Evolutionary conservation across 2,329 filamentous ascomycete genomes (phyloP).

Genomic region (Paraphaeosphaeria minitans): DNA sequence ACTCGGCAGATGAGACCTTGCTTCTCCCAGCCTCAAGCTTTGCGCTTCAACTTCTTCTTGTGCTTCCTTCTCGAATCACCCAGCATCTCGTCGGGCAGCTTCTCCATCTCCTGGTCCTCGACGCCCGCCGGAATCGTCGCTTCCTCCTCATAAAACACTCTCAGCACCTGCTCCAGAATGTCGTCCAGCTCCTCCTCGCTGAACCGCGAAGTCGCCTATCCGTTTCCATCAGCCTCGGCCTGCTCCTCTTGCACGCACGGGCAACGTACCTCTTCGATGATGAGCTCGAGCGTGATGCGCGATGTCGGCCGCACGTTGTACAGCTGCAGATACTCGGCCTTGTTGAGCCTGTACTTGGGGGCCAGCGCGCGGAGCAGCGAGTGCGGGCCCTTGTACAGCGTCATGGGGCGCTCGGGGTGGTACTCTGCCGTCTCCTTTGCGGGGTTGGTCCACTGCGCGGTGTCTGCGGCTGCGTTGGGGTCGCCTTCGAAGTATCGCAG

Average conservation of each 20-base stretch:
- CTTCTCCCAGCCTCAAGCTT: slow-evolving; percentile 3
- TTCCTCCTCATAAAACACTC: slow-evolving; percentile 42
- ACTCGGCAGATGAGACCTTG: too few relatives aligned
- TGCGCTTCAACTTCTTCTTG: slow-evolving; percentile 21
- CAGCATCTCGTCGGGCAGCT: slow-evolving; percentile 36
- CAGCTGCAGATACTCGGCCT: slow-evolving; percentile 47
- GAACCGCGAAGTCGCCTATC: slow-evolving; percentile 37
- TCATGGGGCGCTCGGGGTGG: slow-evolving; percentile 36
- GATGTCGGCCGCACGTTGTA: slow-evolving; percentile 42
- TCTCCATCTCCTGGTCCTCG: slow-evolving; percentile 33
- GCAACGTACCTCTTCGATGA: slow-evolving; percentile 43
- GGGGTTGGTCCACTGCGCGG: slow-evolving; percentile 25
- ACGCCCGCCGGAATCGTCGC: slow-evolving; percentile 31
- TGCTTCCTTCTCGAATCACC: slow-evolving; percentile 34
- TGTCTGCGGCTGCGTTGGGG: slow-evolving; percentile 19
- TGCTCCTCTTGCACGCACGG: not conserved
- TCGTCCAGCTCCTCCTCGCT: slow-evolving; percentile 34
- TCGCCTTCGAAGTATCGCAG: slow-evolving; percentile 49
- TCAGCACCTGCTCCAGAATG: slow-evolving; percentile 32
- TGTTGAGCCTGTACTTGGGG: slow-evolving; percentile 40
- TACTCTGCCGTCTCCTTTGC: slow-evolving; percentile 14
- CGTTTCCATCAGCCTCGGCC: not conserved
- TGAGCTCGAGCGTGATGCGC: slow-evolving; percentile 38
- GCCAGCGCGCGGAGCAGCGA: slow-evolving; percentile 38
- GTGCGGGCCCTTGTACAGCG: slow-evolving; percentile 41